Evolutionary conservation across 1,139 yeast species (phyloP), one percentile per base, ranked within the genome.

Genomic region (Yamadazyma dushanensis): DNA sequence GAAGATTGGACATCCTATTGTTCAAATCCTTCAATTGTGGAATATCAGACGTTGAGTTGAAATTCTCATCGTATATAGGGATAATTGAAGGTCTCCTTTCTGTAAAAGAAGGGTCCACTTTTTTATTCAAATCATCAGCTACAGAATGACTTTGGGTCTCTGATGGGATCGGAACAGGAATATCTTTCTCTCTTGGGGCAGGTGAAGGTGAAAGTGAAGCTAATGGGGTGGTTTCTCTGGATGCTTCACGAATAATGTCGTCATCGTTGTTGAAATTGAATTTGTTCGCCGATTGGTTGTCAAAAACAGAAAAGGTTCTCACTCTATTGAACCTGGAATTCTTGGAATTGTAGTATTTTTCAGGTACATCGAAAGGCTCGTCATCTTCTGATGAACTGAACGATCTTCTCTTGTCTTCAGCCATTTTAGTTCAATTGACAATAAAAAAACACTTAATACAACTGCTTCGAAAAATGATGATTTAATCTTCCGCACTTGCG

Each of bases 291-390:
- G 43, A 36, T 16, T 20, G 31, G 25, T 32, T 36, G 43, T 67
- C 69, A 37, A 69, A 61, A 8, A 73, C 71, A 5, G 78, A 72
- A 53, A 67, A 59, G 1, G 89, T 79, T 48, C 85, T 59, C 3
- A 68, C 69, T 39, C 80, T 59, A 21, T 70, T 73, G 23, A 61
- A 50, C 36, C 55, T 63, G 9, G 74, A 59, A 27, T 56, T 49
- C 37, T 55, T 61, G 10, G 58, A 54, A 1, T 66, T 59, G 55
- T 85, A 85, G 54, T 86, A 86, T 20, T 73, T 67, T 39, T 84
- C 92, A 0, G 94, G 76, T 11, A 66, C 62, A 13, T 83, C 83
- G 46, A 69, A 81, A 0, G 94, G 94, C 53, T 80, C 84, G 29
- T 63, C 61, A 9, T 71, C 79, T 22, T 61, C 51, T 3, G 63